Conservation (phyloP, 1,284 basidiomycete genomes). For the Leccinum subspadiceum region DNA sequence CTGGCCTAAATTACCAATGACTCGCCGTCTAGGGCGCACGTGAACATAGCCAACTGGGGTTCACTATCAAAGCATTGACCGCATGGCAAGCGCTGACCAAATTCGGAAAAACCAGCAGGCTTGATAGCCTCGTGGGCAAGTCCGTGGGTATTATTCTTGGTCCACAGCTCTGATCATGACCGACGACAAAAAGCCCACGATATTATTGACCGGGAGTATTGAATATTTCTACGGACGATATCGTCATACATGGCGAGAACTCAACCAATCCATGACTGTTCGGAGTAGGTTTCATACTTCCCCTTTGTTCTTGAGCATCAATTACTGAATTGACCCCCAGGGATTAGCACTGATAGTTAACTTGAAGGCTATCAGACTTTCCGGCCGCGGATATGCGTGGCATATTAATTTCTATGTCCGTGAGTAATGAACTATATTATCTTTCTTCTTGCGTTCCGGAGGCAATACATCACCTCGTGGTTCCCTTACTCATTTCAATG, state of each 20-base stretch:
- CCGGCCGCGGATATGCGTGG: neutral
- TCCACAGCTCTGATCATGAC: neutral
- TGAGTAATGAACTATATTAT: neutral
- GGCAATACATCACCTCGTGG: neutral
- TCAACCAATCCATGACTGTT: neutral
- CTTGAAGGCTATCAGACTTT: neutral
- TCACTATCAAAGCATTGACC: neutral
- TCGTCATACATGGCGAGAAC: neutral
- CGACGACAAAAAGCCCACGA: neutral
- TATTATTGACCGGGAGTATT: neutral
- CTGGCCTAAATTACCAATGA: conserved; percentile 3
- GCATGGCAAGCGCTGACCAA: conserved; percentile 1
- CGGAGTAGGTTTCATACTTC: neutral
- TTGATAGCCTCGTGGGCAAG: neutral
- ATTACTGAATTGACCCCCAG: neutral
- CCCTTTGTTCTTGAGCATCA: neutral
- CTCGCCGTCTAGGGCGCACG: neutral
- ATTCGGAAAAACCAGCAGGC: neutral
- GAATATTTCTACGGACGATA: neutral
- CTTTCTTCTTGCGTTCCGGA: neutral
- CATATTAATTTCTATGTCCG: neutral
- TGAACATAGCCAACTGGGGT: neutral
- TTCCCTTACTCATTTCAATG: neutral
- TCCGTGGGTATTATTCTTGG: neutral
- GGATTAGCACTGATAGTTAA: neutral